phyloP scores from a whole-genome alignment of 331 rosid genomes.

The Cydonia oblonga region DNA sequence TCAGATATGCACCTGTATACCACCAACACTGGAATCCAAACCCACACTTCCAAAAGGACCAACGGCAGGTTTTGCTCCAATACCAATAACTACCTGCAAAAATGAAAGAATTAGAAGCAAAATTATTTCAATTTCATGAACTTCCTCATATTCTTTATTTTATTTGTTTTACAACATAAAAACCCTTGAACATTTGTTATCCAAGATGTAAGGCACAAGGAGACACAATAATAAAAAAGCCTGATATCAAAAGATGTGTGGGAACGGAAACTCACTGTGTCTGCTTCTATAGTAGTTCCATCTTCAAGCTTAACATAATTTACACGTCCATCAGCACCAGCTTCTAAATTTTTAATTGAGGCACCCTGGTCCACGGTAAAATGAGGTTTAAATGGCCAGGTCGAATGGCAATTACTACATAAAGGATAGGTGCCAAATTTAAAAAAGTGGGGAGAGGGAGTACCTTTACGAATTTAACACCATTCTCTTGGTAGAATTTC shows the following conservation, averaged over 20 bases:
- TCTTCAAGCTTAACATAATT: slow-evolving; percentile 72
- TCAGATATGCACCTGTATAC: slow-evolving; percentile 46
- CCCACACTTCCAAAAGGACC: slow-evolving; percentile 69
- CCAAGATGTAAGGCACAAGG: slow-evolving; percentile 6
- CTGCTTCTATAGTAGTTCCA: slow-evolving; percentile 77
- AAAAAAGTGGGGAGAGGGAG: neutral
- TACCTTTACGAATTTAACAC: slow-evolving; percentile 75
- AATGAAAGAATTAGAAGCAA: slow-evolving; percentile 9
- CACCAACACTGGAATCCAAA: slow-evolving; percentile 61
- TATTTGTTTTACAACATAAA: neutral
- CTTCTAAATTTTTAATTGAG: slow-evolving; percentile 61
- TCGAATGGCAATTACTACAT: neutral
- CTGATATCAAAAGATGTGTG: neutral
- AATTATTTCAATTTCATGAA: slow-evolving; percentile 1
- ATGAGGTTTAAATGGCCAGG: neutral
- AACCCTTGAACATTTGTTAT: neutral
- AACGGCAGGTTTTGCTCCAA: slow-evolving; percentile 84
- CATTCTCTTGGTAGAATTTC: slow-evolving; percentile 74
- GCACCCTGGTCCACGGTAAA: slow-evolving; percentile 45
- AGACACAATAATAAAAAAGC: slow-evolving; percentile 2
- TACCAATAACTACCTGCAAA: slow-evolving; percentile 68
- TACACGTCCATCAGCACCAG: slow-evolving; percentile 57
- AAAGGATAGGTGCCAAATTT: neutral
- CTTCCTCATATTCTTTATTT: slow-evolving; percentile 4
- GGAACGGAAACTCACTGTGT: slow-evolving; percentile 37